Conservation (phyloP, 495 filamentous ascomycete genomes). For the Podospora bellae-mahoneyi region DNA sequence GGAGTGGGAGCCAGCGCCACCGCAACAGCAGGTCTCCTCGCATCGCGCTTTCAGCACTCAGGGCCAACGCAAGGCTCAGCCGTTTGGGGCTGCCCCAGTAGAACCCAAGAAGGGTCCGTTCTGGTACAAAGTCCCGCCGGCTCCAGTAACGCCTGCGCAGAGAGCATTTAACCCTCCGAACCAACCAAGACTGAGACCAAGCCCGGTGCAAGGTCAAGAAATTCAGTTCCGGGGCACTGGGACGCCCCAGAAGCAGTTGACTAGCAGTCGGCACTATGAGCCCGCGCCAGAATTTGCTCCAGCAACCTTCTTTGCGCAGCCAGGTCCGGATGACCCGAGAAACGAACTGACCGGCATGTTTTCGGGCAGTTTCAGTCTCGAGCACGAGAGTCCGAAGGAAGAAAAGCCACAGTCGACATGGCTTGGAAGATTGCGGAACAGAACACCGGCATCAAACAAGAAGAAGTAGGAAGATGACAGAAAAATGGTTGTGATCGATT, state of each 20-base stretch:
- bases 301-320: slow-evolving; percentile 20
- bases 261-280: background rate
- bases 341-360: slow-evolving; percentile 21
- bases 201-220: slow-evolving; percentile 29
- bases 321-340: slow-evolving; percentile 17
- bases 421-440: slow-evolving; percentile 13
- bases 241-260: background rate
- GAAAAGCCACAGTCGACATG: slow-evolving; percentile 5
- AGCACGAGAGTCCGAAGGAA: background rate
- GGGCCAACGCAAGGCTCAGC: slow-evolving; percentile 44
- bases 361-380: slow-evolving; percentile 17
- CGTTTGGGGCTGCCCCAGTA: slow-evolving; percentile 56
- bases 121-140: slow-evolving; percentile 60
- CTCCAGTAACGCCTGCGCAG: slow-evolving; percentile 62
- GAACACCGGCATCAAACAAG: slow-evolving; percentile 5
- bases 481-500: background rate
- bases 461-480: background rate
- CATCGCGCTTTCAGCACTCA: slow-evolving; percentile 48
- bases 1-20: slow-evolving; percentile 75
- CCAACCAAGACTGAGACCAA: slow-evolving; percentile 44
- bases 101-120: slow-evolving; percentile 43
- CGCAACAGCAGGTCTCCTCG: slow-evolving; percentile 42
- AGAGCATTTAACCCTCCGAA: slow-evolving; percentile 59
- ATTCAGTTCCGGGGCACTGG: background rate
- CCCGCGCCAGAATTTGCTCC: slow-evolving; percentile 18